These are phyloP conservation scores for Atalantia buxifolia DNA, from an alignment of 345 rosid genomes.

Conservation along the genomic window DNA sequence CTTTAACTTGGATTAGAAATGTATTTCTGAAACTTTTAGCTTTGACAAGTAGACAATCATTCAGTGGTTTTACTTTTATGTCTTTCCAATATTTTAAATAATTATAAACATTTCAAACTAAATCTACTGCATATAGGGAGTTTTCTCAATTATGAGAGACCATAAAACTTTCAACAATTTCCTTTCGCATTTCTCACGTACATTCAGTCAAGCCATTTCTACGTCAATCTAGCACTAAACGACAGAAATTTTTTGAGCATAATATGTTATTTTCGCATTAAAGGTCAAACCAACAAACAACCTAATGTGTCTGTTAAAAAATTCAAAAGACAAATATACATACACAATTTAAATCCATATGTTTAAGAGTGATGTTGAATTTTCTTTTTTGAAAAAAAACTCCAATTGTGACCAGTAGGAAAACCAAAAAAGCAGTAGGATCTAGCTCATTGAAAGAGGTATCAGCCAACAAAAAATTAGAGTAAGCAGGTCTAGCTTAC, in stretches of 20 bases:
- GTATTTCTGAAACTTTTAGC: neutral
- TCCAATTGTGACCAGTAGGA: neutral
- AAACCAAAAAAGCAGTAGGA: neutral
- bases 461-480: slow-evolving; percentile 1
- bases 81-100: neutral
- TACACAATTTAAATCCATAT: neutral
- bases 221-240: neutral
- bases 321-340: neutral
- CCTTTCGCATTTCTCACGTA: slow-evolving; percentile 5
- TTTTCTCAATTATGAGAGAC: neutral
- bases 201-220: neutral
- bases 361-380: neutral
- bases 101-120: neutral
- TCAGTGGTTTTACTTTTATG: neutral
- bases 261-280: neutral
- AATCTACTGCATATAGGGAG: neutral
- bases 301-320: neutral
- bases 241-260: neutral
- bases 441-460: neutral
- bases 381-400: neutral
- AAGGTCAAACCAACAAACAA: slow-evolving; percentile 4
- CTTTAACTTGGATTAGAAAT: slow-evolving; percentile 1
- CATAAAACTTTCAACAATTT: neutral
- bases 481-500: slow-evolving; percentile 5
- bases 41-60: neutral